Percentiles rank a stretch among this genome's conserved stretches.
Evolutionary conservation across 73 alveolate genomes (phyloP).

Genomic region (Uronychia binucleata): DNA sequence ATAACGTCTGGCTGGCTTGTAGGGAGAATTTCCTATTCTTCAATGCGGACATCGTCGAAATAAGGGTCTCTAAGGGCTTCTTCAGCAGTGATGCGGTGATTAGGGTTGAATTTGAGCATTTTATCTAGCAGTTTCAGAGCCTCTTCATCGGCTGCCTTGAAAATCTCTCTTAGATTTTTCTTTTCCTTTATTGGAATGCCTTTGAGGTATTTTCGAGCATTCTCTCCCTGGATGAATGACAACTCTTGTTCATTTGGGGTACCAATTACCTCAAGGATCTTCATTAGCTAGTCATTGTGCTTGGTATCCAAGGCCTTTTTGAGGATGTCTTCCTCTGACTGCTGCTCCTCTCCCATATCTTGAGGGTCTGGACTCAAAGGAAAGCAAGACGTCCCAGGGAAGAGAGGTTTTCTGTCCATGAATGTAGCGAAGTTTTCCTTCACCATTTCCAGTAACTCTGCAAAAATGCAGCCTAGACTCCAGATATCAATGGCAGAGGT

Average conservation of each 20-base stretch:
- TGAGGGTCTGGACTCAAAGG: constrained; percentile 85
- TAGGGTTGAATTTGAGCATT: constrained; percentile 76
- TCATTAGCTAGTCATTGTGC: constrained; percentile 75
- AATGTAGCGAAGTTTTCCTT: constrained; percentile 82
- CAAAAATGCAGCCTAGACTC: constrained; percentile 95
- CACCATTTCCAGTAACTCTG: constrained; percentile 93
- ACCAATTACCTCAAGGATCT: constrained; percentile 71
- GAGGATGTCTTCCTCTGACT: constrained; percentile 69
- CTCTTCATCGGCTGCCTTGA: constrained; percentile 73
- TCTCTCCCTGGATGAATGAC: constrained; percentile 78
- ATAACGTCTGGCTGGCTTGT: too few relatives aligned
- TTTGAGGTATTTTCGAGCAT: constrained; percentile 81
- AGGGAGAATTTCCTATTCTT: constrained; percentile 48
- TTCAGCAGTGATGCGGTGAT: constrained; percentile 79
- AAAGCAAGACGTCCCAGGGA: constrained; percentile 98
- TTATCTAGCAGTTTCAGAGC: constrained; percentile 61
- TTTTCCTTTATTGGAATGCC: constrained; percentile 68
- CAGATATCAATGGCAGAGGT: constrained; percentile 90
- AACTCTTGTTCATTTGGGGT: constrained; percentile 61
- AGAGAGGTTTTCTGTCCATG: constrained; percentile 95
- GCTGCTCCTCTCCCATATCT: constrained; percentile 47
- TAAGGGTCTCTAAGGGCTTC: constrained; percentile 79
- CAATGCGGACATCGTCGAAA: constrained; percentile 61
- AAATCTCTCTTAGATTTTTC: constrained; percentile 67
- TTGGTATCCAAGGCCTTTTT: constrained; percentile 82